Evolutionary conservation across 495 filamentous ascomycete species (phyloP), one percentile per base, ranked within the genome.

Genomic region (Lasiosphaeris hirsuta): DNA sequence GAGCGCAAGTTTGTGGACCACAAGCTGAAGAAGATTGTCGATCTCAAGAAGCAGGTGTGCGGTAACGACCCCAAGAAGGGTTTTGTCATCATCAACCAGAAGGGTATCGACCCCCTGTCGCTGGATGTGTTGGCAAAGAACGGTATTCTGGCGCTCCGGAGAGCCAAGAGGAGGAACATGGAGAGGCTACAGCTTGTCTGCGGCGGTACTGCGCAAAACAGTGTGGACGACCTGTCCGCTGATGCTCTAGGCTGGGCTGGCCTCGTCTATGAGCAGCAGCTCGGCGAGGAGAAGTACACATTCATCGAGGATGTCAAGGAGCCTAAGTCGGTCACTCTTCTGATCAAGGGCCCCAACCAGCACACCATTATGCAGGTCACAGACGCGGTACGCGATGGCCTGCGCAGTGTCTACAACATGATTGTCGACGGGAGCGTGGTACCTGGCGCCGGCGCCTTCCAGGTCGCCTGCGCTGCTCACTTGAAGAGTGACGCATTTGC

Each of bases 241-340:
- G 90, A 96, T 58, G 78, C 94, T 58, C 86, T 98, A 48, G 94
- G 94, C 30, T 98, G 94, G 94, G 94, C 95, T 51, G 94, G 94
- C 47, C 80, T 89, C 38, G 94, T 98, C 41, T 97, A 98, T 64
- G 94, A 98, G 78, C 92, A 97, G 76, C 90, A 95, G 68, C 83
- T 98, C 4, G 94, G 94, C 51, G 94, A 98, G 78, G 94, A 98
- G 78, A 98, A 98, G 77, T 98, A 90, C 76, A 98, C 94, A 13
- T 98, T 98, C 63, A 83, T 98, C 60, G 95, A 97, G 73, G 95
- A 98, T 56, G 94, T 98, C 62, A 97, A 96, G 81, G 90, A 97
- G 49, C 90, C 94, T 49, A 98, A 97, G 78, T 97, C 95, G 5
- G 95, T 97, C n/a, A 98, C 94, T 15, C 78, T 98, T 10, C 81